Percentiles rank a stretch among this genome's conserved stretches.
These are phyloP conservation scores for Saccharum officinarum DNA, from an alignment of 176 grass and related monocot species.

Conservation along the genomic window DNA sequence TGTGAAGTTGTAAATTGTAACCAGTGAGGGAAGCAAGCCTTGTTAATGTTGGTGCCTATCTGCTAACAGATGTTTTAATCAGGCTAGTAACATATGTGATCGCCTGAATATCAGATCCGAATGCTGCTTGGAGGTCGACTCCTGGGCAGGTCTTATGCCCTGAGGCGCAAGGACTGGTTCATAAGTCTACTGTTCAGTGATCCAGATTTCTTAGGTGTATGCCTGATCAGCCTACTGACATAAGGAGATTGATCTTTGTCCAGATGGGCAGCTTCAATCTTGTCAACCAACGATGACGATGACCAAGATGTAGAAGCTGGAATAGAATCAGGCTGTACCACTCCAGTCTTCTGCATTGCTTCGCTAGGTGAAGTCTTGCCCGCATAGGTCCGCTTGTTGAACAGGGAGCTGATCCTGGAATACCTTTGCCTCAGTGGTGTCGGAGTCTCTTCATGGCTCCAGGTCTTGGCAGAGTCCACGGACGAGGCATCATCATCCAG, in stretches of 20 bases:
- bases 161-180: constrained; percentile 57
- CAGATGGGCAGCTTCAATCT: constrained; percentile 25
- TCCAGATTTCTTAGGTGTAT: constrained; percentile 38
- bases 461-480: constrained; percentile 66
- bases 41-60: not conserved
- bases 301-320: constrained; percentile 39
- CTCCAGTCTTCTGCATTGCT: constrained; percentile 51
- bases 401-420: constrained; percentile 55
- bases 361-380: constrained; percentile 43
- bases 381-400: constrained; percentile 63
- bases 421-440: constrained; percentile 77
- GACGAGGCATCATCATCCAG: constrained; percentile 53
- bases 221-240: constrained; percentile 29
- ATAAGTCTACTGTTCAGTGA: constrained; percentile 61
- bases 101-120: not conserved
- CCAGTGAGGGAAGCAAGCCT: not conserved
- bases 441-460: constrained; percentile 55
- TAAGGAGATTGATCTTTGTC: constrained; percentile 42
- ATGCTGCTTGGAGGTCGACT: not conserved
- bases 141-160: constrained; percentile 31
- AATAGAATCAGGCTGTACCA: constrained; percentile 42
- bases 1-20: constrained; percentile 15
- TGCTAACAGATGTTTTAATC: not conserved
- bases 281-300: constrained; percentile 41
- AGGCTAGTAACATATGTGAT: not conserved